phyloP scores from a whole-genome alignment of 352 stramenopile species.

The Phytophthora cryptogea region DNA sequence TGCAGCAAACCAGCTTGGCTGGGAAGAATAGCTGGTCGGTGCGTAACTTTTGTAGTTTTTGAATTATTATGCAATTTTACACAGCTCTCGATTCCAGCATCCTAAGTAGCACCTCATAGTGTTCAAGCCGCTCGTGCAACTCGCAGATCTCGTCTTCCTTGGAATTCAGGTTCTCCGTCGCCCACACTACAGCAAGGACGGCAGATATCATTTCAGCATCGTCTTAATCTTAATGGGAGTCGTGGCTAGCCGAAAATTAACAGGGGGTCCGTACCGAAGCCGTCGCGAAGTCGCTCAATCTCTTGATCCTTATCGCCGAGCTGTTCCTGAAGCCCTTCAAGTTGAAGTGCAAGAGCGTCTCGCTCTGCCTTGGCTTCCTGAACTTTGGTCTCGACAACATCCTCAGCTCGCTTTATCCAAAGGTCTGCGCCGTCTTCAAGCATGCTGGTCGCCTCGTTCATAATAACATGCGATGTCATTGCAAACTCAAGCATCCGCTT shows the following conservation, averaged over 20 bases:
- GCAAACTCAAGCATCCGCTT: conserved; percentile 34
- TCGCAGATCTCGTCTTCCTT: conserved; percentile 39
- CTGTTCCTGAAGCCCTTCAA: conserved; percentile 27
- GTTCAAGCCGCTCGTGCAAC: conserved; percentile 26
- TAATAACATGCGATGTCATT: conserved; percentile 27
- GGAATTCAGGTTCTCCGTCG: conserved; percentile 28
- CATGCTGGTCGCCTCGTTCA: conserved; percentile 32
- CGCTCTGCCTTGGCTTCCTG: conserved; percentile 22
- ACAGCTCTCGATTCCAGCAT: conserved; percentile 19
- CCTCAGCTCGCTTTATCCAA: conserved; percentile 25
- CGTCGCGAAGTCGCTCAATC: conserved; percentile 28
- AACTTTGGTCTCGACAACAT: conserved; percentile 24
- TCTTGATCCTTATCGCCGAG: conserved; percentile 31
- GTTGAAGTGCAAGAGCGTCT: conserved; percentile 19
- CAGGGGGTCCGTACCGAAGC: conserved; percentile 24
- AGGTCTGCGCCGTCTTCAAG: conserved; percentile 21
- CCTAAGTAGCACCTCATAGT: conserved; percentile 22
- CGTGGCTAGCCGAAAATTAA: conserved; percentile 14
- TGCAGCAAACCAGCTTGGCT: conserved; percentile 79
- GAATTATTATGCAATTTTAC: conserved; percentile 25
- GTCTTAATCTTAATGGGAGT: background rate
- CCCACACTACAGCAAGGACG: conserved; percentile 32
- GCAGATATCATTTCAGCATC: conserved; percentile 9
- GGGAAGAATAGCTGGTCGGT: conserved; percentile 62
- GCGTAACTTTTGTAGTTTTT: background rate